A percentile compares a stretch with the other conserved stretches of the same genome.
phyloP scores from a whole-genome alignment of 1,139 yeast species.

The Saccharomyces pastorianus region DNA sequence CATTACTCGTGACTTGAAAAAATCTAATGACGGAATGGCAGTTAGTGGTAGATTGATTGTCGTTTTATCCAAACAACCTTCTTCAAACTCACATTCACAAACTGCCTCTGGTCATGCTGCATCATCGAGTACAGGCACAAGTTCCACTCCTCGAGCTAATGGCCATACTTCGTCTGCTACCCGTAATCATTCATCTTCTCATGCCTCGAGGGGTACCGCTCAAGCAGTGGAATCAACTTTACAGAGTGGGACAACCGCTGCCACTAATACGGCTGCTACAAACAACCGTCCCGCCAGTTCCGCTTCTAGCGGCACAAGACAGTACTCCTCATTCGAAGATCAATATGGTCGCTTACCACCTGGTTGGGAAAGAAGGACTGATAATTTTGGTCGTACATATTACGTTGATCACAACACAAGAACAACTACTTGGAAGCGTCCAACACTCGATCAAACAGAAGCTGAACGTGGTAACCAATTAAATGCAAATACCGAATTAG shows the following conservation, averaged over 20 bases:
- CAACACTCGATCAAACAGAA: constrained; percentile 65
- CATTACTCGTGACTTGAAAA: constrained; percentile 83
- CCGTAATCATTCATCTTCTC: constrained; percentile 4
- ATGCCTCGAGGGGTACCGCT: constrained; percentile 17
- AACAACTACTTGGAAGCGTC: constrained; percentile 97
- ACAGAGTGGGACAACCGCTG: constrained; percentile 21
- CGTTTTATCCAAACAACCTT: constrained; percentile 42
- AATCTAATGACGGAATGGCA: constrained; percentile 82
- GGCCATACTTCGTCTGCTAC: constrained; percentile 5
- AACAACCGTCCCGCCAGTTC: background rate
- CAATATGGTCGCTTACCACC: constrained; percentile 94
- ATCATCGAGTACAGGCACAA: constrained; percentile 8
- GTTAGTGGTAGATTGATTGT: constrained; percentile 89
- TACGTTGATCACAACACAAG: constrained; percentile 96
- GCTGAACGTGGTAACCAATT: constrained; percentile 50
- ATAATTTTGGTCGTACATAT: constrained; percentile 92
- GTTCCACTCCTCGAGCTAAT: constrained; percentile 6
- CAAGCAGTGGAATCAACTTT: constrained; percentile 26
- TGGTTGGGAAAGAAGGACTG: constrained; percentile 98
- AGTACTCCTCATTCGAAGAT: constrained; percentile 89
- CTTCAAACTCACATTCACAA: background rate
- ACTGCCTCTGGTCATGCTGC: constrained; percentile 9
- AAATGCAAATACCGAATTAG: constrained; percentile 67
- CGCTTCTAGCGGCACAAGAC: constrained; percentile 37
- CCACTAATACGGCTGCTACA: constrained; percentile 16